A percentile compares a stretch with the other conserved stretches of the same genome.
These are phyloP conservation scores for Fomes fomentarius DNA, from an alignment of 1,284 basidiomycete genomes.

Conservation along the genomic window DNA sequence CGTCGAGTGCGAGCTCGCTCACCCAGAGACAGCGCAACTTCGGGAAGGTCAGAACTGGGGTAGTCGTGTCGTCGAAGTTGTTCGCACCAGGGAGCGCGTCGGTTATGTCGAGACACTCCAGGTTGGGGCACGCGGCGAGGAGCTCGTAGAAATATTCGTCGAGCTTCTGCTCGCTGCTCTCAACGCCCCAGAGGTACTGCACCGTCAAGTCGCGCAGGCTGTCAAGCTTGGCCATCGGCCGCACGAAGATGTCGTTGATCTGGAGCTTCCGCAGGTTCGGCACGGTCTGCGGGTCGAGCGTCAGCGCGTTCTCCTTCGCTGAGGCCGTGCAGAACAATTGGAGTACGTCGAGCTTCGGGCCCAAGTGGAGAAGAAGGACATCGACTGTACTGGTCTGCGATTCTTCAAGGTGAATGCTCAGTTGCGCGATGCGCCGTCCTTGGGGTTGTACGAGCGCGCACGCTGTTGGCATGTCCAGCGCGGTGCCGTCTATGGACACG, in stretches of 20 bases:
- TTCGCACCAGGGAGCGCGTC: conserved; percentile 2
- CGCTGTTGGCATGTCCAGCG: conserved; percentile 3
- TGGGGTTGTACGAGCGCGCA: conserved; percentile 5
- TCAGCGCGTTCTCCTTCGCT: not conserved
- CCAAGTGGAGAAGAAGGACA: not conserved
- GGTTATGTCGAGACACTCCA: conserved; percentile 1
- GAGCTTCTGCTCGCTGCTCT: not conserved
- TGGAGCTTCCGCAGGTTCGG: not conserved
- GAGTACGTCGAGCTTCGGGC: not conserved
- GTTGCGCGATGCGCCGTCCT: not conserved
- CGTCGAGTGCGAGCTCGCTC: conserved; percentile 8
- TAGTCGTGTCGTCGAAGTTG: not conserved
- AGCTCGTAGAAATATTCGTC: conserved; percentile 2
- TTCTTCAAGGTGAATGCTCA: conserved; percentile 2
- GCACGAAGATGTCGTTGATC: conserved; percentile 1
- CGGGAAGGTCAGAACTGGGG: not conserved
- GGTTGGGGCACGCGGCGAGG: conserved; percentile 7
- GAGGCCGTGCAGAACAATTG: not conserved
- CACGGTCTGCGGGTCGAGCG: not conserved
- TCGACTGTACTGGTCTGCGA: not conserved
- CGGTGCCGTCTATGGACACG: conserved; percentile 1
- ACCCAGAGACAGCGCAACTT: conserved; percentile 3
- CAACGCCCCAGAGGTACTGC: not conserved
- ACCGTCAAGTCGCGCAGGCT: conserved; percentile 2
- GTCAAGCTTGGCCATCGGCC: not conserved